Conservation (phyloP, 2,329 filamentous ascomycete genomes). For the Neonectria ditissima region DNA sequence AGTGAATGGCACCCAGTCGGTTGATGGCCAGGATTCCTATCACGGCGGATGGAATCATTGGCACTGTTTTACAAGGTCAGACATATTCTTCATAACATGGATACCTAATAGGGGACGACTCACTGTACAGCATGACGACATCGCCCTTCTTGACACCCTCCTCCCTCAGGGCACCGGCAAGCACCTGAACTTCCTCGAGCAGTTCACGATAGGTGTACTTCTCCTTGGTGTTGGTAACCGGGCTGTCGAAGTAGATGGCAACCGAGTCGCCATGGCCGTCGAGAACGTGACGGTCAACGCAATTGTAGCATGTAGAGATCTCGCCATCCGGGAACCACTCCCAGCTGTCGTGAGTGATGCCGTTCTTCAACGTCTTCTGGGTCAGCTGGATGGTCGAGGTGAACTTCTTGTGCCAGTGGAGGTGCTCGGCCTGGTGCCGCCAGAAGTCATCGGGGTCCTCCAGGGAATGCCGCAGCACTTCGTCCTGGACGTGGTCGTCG, state of each 20-base stretch:
- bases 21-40: constrained; percentile 86
- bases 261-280: constrained; percentile 78
- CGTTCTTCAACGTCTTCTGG: constrained; percentile 72
- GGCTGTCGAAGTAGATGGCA: constrained; percentile 89
- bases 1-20: constrained; percentile 87
- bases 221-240: constrained; percentile 80
- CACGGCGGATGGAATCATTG: constrained; percentile 92
- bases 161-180: constrained; percentile 85
- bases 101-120: constrained; percentile 45
- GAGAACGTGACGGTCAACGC: constrained; percentile 87
- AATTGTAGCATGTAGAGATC: constrained; percentile 93
- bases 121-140: constrained; percentile 90
- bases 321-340: constrained; percentile 91
- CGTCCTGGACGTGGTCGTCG: constrained; percentile 58
- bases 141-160: constrained; percentile 86
- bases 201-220: constrained; percentile 81
- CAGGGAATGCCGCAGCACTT: constrained; percentile 69
- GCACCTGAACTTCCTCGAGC: constrained; percentile 81
- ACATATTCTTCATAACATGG: neutral
- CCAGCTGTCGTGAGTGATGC: constrained; percentile 80
- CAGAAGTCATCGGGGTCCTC: constrained; percentile 80
- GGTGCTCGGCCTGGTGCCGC: constrained; percentile 76
- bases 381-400: constrained; percentile 68
- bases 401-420: constrained; percentile 86
- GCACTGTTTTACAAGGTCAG: constrained; percentile 69